These are phyloP conservation scores for Phytophthora hybrid DNA, from an alignment of 352 stramenopile species.

Conservation along the genomic window DNA sequence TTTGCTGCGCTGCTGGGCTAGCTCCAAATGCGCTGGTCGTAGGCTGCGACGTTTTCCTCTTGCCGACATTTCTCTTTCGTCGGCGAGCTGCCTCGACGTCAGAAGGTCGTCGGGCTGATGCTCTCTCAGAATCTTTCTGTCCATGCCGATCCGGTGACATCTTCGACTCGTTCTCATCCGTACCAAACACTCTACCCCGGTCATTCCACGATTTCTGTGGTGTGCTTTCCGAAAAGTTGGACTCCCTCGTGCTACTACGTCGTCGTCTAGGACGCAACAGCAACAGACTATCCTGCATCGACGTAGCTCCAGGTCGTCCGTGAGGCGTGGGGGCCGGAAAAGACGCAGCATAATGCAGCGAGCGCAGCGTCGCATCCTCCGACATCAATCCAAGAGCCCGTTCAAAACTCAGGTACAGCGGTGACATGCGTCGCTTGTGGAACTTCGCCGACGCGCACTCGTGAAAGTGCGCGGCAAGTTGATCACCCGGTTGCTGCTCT, in stretches of 20 bases:
- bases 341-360: constrained; percentile 78
- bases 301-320: constrained; percentile 33
- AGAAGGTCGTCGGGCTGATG: constrained; percentile 1
- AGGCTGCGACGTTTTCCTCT: constrained; percentile 25
- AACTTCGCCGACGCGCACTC: constrained; percentile 56
- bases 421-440: constrained; percentile 66
- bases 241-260: constrained; percentile 11
- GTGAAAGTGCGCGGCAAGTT: constrained; percentile 54
- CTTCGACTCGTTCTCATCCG: constrained; percentile 6
- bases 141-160: constrained; percentile 11
- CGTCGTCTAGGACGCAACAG: constrained; percentile 45
- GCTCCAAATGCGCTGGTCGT: constrained; percentile 9
- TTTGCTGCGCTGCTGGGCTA: constrained; percentile 29
- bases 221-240: constrained; percentile 15
- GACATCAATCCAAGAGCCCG: constrained; percentile 70
- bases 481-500: constrained; percentile 39
- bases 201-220: constrained; percentile 17
- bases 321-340: constrained; percentile 61
- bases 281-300: constrained; percentile 58
- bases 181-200: constrained; percentile 7
- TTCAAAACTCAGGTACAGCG: constrained; percentile 73
- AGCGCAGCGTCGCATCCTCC: constrained; percentile 66
- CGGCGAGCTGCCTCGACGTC: constrained; percentile 2
- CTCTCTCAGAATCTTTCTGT: neutral
- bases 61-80: constrained; percentile 28